A percentile compares a stretch with the other conserved stretches of the same genome.
These are phyloP conservation scores for Fusarium goolgardi DNA, from an alignment of 2,329 filamentous ascomycete genomes.

Conservation along the genomic window DNA sequence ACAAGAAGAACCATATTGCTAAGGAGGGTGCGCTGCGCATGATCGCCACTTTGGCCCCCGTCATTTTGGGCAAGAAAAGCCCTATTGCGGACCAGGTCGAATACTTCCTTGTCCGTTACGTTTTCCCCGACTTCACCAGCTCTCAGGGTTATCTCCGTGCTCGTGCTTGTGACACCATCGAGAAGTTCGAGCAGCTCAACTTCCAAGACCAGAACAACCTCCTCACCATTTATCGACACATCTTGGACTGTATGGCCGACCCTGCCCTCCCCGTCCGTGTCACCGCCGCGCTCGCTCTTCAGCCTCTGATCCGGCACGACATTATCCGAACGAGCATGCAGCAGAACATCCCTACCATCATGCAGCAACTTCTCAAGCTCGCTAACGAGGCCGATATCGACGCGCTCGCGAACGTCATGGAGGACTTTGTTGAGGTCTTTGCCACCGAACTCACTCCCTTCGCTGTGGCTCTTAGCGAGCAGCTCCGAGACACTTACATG, in stretches of 20 bases:
- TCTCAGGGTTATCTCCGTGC: conserved; percentile 91
- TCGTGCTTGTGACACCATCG: conserved; percentile 94
- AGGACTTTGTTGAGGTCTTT: conserved; percentile 99
- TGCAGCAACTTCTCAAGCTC: conserved; percentile 97
- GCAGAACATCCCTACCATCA: conserved; percentile 97
- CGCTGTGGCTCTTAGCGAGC: conserved; percentile 93
- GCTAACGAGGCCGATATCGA: conserved; percentile 99
- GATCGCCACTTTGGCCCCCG: conserved; percentile 94
- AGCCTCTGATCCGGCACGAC: conserved; percentile 95
- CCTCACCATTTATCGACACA: conserved; percentile 95
- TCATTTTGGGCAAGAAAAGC: conserved; percentile 97
- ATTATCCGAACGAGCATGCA: conserved; percentile 96
- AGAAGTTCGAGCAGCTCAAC: conserved; percentile 97
- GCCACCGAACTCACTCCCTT: conserved; percentile 97
- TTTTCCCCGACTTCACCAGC: conserved; percentile 97
- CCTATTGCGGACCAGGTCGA: conserved; percentile 98
- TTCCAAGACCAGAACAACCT: conserved; percentile 98
- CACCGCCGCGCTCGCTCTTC: conserved; percentile 90
- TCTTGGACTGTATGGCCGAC: conserved; percentile 96
- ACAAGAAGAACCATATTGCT: conserved; percentile 91
- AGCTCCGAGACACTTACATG: conserved; percentile 94
- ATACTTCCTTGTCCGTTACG: conserved; percentile 97
- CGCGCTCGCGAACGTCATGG: conserved; percentile 97
- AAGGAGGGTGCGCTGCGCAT: conserved; percentile 97
- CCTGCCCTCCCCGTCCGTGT: conserved; percentile 92